Percentiles rank a stretch among this genome's conserved stretches.
phyloP scores from a whole-genome alignment of 1,139 yeast species.

The Zygosaccharomyces sapae region DNA sequence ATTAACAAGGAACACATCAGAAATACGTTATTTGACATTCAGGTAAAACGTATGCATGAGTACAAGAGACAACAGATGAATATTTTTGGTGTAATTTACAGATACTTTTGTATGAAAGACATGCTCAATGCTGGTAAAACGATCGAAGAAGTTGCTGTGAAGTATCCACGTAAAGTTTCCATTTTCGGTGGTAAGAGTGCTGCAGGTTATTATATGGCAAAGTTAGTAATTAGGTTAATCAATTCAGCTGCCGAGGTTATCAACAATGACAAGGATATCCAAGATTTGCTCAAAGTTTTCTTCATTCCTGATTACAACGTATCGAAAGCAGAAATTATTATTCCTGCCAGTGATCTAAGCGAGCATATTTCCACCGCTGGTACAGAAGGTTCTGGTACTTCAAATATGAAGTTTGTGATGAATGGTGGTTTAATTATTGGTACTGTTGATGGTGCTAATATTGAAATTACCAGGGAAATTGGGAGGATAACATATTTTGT shows the following conservation, averaged over 20 bases:
- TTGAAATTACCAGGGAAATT: slow-evolving; percentile 88
- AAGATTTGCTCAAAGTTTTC: slow-evolving; percentile 74
- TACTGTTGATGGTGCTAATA: slow-evolving; percentile 96
- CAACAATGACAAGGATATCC: slow-evolving; percentile 71
- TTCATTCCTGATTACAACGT: slow-evolving; percentile 91
- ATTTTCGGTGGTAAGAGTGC: slow-evolving; percentile 95
- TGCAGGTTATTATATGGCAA: slow-evolving; percentile 95
- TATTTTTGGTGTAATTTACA: slow-evolving; percentile 80
- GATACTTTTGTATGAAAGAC: slow-evolving; percentile 72
- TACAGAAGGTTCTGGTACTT: slow-evolving; percentile 94
- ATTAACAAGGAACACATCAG: slow-evolving; percentile 47
- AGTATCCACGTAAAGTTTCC: slow-evolving; percentile 70
- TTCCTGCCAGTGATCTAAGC: slow-evolving; percentile 86
- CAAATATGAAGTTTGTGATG: slow-evolving; percentile 91
- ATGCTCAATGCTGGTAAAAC: slow-evolving; percentile 48
- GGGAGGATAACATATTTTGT: slow-evolving; percentile 86
- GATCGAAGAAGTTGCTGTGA: slow-evolving; percentile 50
- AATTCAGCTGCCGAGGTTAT: slow-evolving; percentile 78
- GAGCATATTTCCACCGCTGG: slow-evolving; percentile 98
- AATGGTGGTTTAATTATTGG: slow-evolving; percentile 94
- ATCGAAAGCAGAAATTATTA: slow-evolving; percentile 85
- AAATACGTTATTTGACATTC: slow-evolving; percentile 78
- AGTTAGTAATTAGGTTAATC: slow-evolving; percentile 78
- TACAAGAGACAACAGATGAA: slow-evolving; percentile 94
- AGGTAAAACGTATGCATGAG: slow-evolving; percentile 93